Conservation (phyloP, 805 yeast genomes). For the Deakozyma indianensis region DNA sequence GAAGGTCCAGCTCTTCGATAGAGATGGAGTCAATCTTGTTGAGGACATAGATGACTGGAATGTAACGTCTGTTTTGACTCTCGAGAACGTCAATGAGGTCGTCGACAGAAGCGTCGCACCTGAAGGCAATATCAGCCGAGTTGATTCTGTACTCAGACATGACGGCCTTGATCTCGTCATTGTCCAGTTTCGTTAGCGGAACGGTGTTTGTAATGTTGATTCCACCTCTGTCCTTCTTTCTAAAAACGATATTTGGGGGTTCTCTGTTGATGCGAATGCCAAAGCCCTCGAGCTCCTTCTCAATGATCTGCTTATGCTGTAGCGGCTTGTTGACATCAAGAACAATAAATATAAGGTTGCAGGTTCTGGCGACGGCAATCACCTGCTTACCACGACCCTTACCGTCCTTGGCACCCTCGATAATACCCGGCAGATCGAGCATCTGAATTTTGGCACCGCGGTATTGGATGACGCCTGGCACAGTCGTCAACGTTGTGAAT, state of each 20-base stretch:
- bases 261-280: constrained; percentile 87
- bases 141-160: constrained; percentile 91
- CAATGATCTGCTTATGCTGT: constrained; percentile 86
- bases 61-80: constrained; percentile 78
- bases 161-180: constrained; percentile 90
- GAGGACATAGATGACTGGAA: constrained; percentile 88
- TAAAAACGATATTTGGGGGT: constrained; percentile 85
- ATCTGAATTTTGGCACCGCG: constrained; percentile 97
- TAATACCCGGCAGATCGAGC: constrained; percentile 96
- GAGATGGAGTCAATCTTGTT: constrained; percentile 95
- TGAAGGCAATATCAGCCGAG: constrained; percentile 88
- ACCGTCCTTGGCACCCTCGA: constrained; percentile 96
- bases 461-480: constrained; percentile 90
- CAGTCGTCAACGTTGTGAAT: constrained; percentile 93
- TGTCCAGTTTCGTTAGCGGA: constrained; percentile 79
- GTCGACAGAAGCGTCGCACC: constrained; percentile 97
- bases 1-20: constrained; percentile 78
- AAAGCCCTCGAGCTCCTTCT: constrained; percentile 90
- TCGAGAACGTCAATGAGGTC: constrained; percentile 91
- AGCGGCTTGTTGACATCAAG: constrained; percentile 93
- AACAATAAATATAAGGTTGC: constrained; percentile 83
- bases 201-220: constrained; percentile 86
- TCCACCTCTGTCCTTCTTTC: constrained; percentile 94
- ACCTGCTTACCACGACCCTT: constrained; percentile 98
- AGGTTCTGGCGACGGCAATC: constrained; percentile 97